Percentiles rank a stretch among this genome's conserved stretches.
These are phyloP conservation scores for Jatropha podagrica DNA, from an alignment of 441 rosid genomes.

Conservation along the genomic window DNA sequence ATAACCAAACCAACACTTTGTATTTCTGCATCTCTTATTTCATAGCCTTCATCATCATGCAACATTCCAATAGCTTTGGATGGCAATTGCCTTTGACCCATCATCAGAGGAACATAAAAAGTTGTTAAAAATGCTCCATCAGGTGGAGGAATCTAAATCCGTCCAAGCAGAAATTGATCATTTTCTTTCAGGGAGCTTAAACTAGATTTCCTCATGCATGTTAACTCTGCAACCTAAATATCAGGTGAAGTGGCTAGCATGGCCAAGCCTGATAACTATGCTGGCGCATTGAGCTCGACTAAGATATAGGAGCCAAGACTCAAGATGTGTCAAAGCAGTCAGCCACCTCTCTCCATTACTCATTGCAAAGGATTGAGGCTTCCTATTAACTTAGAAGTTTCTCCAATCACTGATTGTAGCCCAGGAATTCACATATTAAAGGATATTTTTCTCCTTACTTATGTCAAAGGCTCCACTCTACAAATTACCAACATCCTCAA, in stretches of 20 bases:
- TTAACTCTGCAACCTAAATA: background rate
- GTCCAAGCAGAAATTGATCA: background rate
- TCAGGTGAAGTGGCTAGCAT: background rate
- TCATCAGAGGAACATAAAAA: background rate
- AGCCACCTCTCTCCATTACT: background rate
- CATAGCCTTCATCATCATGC: background rate
- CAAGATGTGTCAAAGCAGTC: background rate
- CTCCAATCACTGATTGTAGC: background rate
- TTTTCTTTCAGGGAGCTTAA: background rate
- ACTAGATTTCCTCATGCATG: background rate
- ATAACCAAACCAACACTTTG: background rate
- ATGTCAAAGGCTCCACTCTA: background rate
- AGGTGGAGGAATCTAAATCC: background rate
- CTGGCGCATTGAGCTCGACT: background rate
- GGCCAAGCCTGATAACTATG: background rate
- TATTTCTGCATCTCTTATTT: slow-evolving; percentile 1
- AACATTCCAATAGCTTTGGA: background rate
- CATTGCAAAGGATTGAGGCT: background rate
- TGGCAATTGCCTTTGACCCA: background rate
- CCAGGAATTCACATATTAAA: background rate
- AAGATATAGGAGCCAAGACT: background rate
- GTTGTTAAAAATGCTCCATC: background rate
- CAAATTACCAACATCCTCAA: background rate
- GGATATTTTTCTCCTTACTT: background rate
- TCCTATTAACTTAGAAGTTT: background rate